These are phyloP conservation scores for Candida takata DNA, from an alignment of 805 yeast genomes.

Conservation along the genomic window DNA sequence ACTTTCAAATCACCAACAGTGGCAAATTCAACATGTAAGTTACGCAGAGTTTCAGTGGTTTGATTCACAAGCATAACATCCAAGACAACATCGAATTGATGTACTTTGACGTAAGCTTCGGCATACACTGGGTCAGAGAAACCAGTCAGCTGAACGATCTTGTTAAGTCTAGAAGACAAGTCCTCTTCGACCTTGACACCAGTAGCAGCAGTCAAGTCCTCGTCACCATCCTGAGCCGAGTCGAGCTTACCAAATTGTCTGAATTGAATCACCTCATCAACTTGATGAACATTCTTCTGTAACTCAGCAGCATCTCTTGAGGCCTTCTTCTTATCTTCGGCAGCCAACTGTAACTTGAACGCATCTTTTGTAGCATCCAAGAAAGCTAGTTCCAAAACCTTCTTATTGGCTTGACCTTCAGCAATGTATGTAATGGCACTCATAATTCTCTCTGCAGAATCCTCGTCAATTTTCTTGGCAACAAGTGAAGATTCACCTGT, in stretches of 20 bases:
- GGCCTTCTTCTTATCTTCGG: slow-evolving; percentile 51
- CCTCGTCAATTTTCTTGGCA: slow-evolving; percentile 83
- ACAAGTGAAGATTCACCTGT: slow-evolving; percentile 72
- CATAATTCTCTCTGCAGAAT: slow-evolving; percentile 89
- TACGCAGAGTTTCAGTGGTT: slow-evolving; percentile 83
- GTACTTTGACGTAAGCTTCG: slow-evolving; percentile 93
- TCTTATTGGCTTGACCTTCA: slow-evolving; percentile 46
- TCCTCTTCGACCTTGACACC: slow-evolving; percentile 47
- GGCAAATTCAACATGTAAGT: slow-evolving; percentile 90
- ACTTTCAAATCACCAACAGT: slow-evolving; percentile 94
- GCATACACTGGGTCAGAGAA: slow-evolving; percentile 97
- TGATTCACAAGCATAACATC: slow-evolving; percentile 94
- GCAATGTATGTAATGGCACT: slow-evolving; percentile 77
- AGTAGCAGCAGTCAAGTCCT: slow-evolving; percentile 54
- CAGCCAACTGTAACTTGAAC: slow-evolving; percentile 60
- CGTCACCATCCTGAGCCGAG: slow-evolving; percentile 40
- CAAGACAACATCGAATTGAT: slow-evolving; percentile 90
- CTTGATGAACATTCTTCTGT: slow-evolving; percentile 61
- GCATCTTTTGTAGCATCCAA: slow-evolving; percentile 85
- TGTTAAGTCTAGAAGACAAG: slow-evolving; percentile 71
- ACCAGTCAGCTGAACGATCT: slow-evolving; percentile 93
- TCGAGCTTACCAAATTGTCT: slow-evolving; percentile 62
- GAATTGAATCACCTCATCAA: slow-evolving; percentile 72
- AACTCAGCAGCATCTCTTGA: slow-evolving; percentile 49
- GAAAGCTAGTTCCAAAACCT: slow-evolving; percentile 55